Base-by-base conservation (phyloP, 1,284 basidiomycete species). In the Rhodotorula sp. region DNA sequence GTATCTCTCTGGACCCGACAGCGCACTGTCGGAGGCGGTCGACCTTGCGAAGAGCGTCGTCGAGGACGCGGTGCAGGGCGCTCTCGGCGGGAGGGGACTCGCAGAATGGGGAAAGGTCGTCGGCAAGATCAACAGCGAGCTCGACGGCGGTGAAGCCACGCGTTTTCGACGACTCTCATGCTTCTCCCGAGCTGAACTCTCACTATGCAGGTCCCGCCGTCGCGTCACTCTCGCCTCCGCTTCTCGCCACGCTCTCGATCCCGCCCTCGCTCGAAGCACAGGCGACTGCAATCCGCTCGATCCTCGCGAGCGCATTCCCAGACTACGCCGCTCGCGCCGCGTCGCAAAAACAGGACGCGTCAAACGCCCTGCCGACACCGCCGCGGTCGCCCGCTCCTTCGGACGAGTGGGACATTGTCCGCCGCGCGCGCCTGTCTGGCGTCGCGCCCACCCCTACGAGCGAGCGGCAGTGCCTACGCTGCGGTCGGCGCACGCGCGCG, bases 21-120 rank as follows among this genome's bases (percentile, higher is more conserved):
- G 34, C 12, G 66, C 13, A 3, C 4, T 4, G 55, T 68, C 64
- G 49, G 41, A 62, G 21, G 46, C n/a, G 54, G 50, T 67, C 52
- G 72, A 71, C 41, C 8, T 65, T 5, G 68, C 69, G 48, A 41
- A 25, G 55, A 49, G 23, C 2, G 48, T 71, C 9, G 59, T 71
- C 13, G 66, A 64, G n/a, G 63, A 71, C 21, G 65, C 65, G 25
- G 58, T 70, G 4, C 23, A 21, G 34, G n/a, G 44, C 23, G 54
- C 34, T 0, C 16, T 23, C 4, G 62, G 61, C 1, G 66, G 54
- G 23, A 25, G 23, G 16, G 71, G 65, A 1, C 16, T 66, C 23
- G 50, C 7, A 13, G 44, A 58, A 45, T 66, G 63, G 63, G 46
- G 42, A 13, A n/a, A 13, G n/a, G 44, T 50, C 46, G n/a, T 72